Base-by-base conservation (phyloP, 2,329 filamentous ascomycete species). In the Thyridium curvatum region DNA sequence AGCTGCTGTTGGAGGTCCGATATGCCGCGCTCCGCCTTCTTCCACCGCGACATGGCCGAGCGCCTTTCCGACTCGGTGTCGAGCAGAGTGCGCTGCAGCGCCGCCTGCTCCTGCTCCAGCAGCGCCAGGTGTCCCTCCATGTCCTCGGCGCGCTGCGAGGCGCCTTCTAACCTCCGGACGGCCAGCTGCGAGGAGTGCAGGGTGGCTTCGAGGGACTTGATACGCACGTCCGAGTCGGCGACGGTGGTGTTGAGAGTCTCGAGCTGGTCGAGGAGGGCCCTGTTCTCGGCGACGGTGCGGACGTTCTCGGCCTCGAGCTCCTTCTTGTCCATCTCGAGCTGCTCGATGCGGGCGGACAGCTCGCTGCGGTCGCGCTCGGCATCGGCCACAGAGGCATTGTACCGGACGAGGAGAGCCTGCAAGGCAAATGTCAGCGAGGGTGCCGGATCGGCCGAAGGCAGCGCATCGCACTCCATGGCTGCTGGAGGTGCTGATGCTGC, bases 321-420 rank as follows among this genome's bases (percentile, higher is more conserved):
- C 52, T 69, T 71, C 65, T 94, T 95, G 50, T 80, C 77, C 52
- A 63, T 63, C 64, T 94, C 87, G 38, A 98, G 72, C 46, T 73
- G 73, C 51, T 85, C 82, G 56, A 96, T 89, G 45, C 77, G 85
- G 34, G 69, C 62, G 33, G 77, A 74, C 64, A 96, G 79, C 44
- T 82, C 77, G 44, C 72, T 68, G 44, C 90, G 85, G 59, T 96
- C 89, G 51, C 81, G 79, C 68, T 95, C 89, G 43, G 90, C 88
- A 60, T 95, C 88, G 50, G 83, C 83, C 74, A 96, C 91, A 64
- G 94, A 96, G 43, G 86, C 81, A 69, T 97, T 90, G 75, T 98
- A 90, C 53, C 91, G 84, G 47, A 84, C 80, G 32, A 98, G 79
- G 41, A 98, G 74, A 43, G 89, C 89, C 93, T 97, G 81, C 42